Percentiles rank a stretch among this genome's conserved stretches.
phyloP scores from a whole-genome alignment of 345 rosid genomes.

The Fremontodendron californicum region DNA sequence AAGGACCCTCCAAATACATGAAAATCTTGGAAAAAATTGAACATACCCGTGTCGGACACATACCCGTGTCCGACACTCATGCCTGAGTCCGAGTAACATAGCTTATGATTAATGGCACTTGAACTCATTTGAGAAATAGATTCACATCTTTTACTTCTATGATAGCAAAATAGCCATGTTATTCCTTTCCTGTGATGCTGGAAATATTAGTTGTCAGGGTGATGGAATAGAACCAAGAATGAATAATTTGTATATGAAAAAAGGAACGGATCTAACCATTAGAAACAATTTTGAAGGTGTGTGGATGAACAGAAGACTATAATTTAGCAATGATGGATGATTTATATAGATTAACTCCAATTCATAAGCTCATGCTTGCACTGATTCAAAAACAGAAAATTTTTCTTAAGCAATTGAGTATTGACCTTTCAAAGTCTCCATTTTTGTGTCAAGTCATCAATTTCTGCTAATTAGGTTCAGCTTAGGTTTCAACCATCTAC shows the following conservation, averaged over 20 bases:
- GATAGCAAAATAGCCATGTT: not conserved
- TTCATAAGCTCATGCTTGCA: not conserved
- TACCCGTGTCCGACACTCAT: too few relatives aligned
- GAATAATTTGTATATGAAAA: not conserved
- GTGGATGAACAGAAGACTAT: not conserved
- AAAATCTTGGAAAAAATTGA: too few relatives aligned
- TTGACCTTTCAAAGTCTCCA: not conserved
- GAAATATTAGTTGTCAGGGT: not conserved
- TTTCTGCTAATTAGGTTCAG: slow-evolving; percentile 5
- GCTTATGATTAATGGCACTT: not conserved
- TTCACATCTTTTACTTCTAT: not conserved
- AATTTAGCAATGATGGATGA: not conserved
- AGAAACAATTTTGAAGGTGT: not conserved
- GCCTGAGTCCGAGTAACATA: too few relatives aligned
- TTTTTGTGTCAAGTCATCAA: not conserved
- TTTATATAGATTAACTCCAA: not conserved
- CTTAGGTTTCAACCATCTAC: not conserved
- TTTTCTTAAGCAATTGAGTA: not conserved
- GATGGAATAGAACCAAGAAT: not conserved
- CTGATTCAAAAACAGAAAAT: not conserved
- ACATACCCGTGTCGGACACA: too few relatives aligned
- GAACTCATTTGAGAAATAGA: not conserved
- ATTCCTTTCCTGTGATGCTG: not conserved
- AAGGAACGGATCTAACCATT: not conserved
- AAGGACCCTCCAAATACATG: too few relatives aligned